Percentiles rank a stretch among this genome's conserved stretches.
Conservation (phyloP, 2,329 filamentous ascomycete genomes). For the Nemania abortiva region DNA sequence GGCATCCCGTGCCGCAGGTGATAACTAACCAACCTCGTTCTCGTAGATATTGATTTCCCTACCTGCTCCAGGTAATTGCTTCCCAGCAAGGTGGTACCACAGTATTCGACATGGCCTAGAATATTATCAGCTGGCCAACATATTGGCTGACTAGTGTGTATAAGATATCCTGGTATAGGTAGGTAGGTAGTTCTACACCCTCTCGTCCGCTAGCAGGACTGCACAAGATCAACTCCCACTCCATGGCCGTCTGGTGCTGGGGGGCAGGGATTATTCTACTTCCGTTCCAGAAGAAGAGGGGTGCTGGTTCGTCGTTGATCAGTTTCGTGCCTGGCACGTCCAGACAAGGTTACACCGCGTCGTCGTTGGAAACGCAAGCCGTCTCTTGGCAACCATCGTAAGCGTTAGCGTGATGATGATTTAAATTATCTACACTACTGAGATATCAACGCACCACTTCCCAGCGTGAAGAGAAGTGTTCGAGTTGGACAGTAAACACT, state of each 20-base stretch:
- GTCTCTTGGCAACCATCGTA: conserved; percentile 31
- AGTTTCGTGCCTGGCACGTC: conserved; percentile 33
- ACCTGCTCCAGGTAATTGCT: conserved; percentile 37
- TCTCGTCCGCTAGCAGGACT: conserved; percentile 33
- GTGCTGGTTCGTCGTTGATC: conserved; percentile 36
- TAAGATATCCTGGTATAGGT: conserved; percentile 19
- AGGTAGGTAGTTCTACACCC: conserved; percentile 33
- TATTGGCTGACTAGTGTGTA: not conserved
- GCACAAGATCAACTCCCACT: conserved; percentile 16
- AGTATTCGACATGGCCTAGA: conserved; percentile 42
- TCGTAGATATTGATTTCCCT: conserved; percentile 31
- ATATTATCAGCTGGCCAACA: conserved; percentile 38
- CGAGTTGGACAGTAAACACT: conserved; percentile 3
- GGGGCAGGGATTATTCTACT: conserved; percentile 32
- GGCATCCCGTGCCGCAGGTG: conserved; percentile 35
- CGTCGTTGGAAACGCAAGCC: conserved; percentile 27
- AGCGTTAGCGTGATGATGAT: conserved; percentile 1
- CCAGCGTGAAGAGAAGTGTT: not conserved
- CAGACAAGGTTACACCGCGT: conserved; percentile 35
- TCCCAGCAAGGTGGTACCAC: conserved; percentile 44
- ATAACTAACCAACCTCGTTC: conserved; percentile 29
- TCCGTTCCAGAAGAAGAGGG: conserved; percentile 40
- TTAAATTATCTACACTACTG: conserved; percentile 12
- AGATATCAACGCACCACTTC: conserved; percentile 8
- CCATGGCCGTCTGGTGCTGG: not conserved